A percentile compares a stretch with the other conserved stretches of the same genome.
phyloP scores from a whole-genome alignment of 2,329 filamentous ascomycete species.

The Ceratocystis colombiana region DNA sequence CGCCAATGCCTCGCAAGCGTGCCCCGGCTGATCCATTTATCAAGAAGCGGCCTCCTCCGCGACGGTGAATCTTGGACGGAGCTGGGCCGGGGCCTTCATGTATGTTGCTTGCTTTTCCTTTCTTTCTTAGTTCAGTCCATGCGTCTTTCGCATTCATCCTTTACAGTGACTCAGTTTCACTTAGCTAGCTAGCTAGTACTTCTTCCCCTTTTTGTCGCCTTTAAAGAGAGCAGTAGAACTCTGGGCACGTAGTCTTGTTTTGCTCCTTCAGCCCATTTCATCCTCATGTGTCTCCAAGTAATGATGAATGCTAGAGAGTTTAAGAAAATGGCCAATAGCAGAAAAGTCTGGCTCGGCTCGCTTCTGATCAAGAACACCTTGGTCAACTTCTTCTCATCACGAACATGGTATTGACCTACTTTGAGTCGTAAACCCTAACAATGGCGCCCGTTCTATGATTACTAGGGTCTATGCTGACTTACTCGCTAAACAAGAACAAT shows the following conservation, averaged over 20 bases:
- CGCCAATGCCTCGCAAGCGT: conserved; percentile 33
- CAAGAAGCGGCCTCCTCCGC: conserved; percentile 32
- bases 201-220: neutral
- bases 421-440: no score
- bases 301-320: no score
- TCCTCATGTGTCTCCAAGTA: no score
- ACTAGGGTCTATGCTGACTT: no score
- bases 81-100: neutral
- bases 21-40: conserved; percentile 39
- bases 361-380: no score
- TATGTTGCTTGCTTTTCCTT: neutral
- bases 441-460: no score
- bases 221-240: neutral
- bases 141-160: neutral
- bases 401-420: no score
- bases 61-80: conserved; percentile 9
- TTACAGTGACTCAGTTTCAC: neutral
- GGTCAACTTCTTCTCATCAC: no score
- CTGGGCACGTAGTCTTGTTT: neutral
- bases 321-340: no score
- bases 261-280: no score
- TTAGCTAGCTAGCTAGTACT: neutral
- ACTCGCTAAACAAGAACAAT: no score
- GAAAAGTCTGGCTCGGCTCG: no score
- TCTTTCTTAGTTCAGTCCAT: neutral